Base-by-base conservation (phyloP, 2,329 filamentous ascomycete species). In the Aspergillus melleus region DNA sequence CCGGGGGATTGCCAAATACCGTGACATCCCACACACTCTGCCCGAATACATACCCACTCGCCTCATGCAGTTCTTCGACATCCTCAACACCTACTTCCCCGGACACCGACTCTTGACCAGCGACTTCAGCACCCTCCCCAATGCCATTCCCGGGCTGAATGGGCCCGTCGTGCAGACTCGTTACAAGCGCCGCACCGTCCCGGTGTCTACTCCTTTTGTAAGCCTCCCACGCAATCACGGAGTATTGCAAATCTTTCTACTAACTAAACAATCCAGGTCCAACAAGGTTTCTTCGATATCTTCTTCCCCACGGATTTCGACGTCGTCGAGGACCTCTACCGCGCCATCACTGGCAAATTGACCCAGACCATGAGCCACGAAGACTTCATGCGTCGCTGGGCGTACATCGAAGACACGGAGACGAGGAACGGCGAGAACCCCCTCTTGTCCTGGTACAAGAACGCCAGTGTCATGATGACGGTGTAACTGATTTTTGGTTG, bases 221-320 rank as follows among this genome's bases (percentile, higher is more conserved):
- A 78, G 89, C 79, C 12, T 16, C 32, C 32, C 32, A 16, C 30
- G 4, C 14, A 36, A 14, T 12, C 10, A 12, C 14, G 6, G 14
- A 12, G 4, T 36, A 12, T 14, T 36, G 11, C 11, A 36, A 36
- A 12, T 36, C 11, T 36, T 36, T 16, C 14, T 22, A 36, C 9
- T 2, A 47, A n/a, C 39, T 16, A 22, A n/a, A 39, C 32, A 36
- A 22, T 29, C 36, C 64, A 96, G 91, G 91, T 97, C 52, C 93
- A 98, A 75, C 96, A 99, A 80, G 96, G 95, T 50, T 98, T 96
- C 78, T 99, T 99, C 73, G 96, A 99, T 74, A 97, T 99, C 69
- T 88, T 99, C 73, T 99, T 99, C 79, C 95, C 95, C 0, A 99
- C 95, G 11, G 90, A 99, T 77, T 99, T 99, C 74, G 83, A 86